phyloP scores from a whole-genome alignment of 2,329 filamentous ascomycete species.

The Clonostachys byssicola region DNA sequence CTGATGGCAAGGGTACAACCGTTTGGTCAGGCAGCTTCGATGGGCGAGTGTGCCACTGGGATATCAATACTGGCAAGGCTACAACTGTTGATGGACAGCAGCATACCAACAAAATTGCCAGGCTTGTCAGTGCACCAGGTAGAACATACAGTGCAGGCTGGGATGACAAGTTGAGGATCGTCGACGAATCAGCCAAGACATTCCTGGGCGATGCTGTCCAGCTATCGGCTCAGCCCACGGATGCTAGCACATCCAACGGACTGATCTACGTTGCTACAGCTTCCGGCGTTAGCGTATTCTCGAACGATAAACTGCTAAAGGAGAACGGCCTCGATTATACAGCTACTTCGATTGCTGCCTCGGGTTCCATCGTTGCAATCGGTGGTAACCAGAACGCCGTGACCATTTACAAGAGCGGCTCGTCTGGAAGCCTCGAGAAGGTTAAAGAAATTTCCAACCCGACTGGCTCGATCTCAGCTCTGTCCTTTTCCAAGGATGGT shows the following conservation, averaged over 20 bases:
- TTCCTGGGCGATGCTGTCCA: constrained; percentile 68
- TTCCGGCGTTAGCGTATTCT: constrained; percentile 48
- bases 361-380: constrained; percentile 65
- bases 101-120: constrained; percentile 82
- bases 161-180: constrained; percentile 84
- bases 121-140: constrained; percentile 59
- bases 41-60: constrained; percentile 82
- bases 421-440: constrained; percentile 49
- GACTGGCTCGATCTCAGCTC: constrained; percentile 67
- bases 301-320: constrained; percentile 56
- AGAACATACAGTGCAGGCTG: constrained; percentile 84
- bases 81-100: constrained; percentile 71
- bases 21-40: constrained; percentile 92
- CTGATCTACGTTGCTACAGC: constrained; percentile 55
- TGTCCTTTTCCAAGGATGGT: constrained; percentile 82
- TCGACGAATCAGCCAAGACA: constrained; percentile 70
- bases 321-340: constrained; percentile 56
- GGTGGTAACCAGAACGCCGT: constrained; percentile 72
- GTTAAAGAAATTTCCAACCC: constrained; percentile 60
- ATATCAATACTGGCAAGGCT: constrained; percentile 65
- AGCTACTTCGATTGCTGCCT: constrained; percentile 69
- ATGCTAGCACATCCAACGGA: constrained; percentile 39
- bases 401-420: constrained; percentile 62
- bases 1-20: constrained; percentile 53
- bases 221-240: constrained; percentile 75